These are phyloP conservation scores for Talaromyces nanjingensis DNA, from an alignment of 495 filamentous ascomycete species.

Conservation along the genomic window DNA sequence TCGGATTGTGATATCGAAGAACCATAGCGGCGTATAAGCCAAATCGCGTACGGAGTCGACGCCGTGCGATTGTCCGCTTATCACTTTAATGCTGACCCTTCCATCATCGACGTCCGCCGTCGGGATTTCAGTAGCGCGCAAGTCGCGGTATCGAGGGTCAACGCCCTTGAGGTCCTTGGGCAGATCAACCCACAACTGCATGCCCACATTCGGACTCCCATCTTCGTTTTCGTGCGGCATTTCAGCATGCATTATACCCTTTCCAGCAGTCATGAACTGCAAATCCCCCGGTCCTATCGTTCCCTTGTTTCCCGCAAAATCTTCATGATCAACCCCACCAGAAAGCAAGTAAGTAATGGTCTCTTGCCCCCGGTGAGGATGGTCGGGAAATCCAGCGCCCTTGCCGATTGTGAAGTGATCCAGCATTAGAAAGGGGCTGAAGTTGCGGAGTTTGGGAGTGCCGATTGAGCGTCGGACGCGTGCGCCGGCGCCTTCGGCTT, in stretches of 20 bases:
- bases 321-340: constrained; percentile 89
- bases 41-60: constrained; percentile 81
- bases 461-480: constrained; percentile 85
- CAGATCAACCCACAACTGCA: constrained; percentile 94
- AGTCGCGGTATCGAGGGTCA: constrained; percentile 87
- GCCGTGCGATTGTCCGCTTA: constrained; percentile 74
- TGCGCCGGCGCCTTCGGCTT: constrained; percentile 85
- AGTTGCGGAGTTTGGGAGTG: constrained; percentile 72
- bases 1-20: constrained; percentile 76
- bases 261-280: constrained; percentile 96
- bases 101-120: constrained; percentile 57
- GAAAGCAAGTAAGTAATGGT: constrained; percentile 87
- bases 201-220: constrained; percentile 71
- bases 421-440: constrained; percentile 95
- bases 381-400: constrained; percentile 84
- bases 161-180: constrained; percentile 74
- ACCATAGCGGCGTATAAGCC: constrained; percentile 93
- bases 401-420: constrained; percentile 82
- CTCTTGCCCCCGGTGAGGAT: constrained; percentile 70
- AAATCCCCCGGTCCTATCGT: constrained; percentile 80
- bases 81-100: constrained; percentile 78
- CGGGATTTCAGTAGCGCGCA: constrained; percentile 72
- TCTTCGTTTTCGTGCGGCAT: constrained; percentile 82
- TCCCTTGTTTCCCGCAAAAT: constrained; percentile 84
- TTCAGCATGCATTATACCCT: constrained; percentile 92